Percentiles rank a stretch among this genome's conserved stretches.
Evolutionary conservation across 2,329 filamentous ascomycete genomes (phyloP).

Genomic region (Fusarium sp.): DNA sequence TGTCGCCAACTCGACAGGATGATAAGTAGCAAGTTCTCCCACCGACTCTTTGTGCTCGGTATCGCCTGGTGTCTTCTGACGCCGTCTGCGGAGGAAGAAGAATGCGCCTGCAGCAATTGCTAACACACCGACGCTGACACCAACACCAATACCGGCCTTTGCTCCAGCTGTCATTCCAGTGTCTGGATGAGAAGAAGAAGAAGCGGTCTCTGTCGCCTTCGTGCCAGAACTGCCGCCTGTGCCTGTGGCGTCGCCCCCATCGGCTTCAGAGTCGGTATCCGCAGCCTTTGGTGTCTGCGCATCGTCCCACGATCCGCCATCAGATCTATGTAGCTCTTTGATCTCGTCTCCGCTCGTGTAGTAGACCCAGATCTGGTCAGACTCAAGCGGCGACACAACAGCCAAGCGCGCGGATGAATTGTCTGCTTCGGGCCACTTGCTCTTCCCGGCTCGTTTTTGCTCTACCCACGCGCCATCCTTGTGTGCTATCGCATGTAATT

Average conservation of each 20-base stretch:
- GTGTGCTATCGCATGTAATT: slow-evolving; percentile 5
- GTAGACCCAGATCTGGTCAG: slow-evolving; percentile 28
- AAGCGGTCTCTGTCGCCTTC: background rate
- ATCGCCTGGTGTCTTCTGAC: background rate
- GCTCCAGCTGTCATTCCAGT: slow-evolving; percentile 22
- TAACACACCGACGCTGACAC: slow-evolving; percentile 4
- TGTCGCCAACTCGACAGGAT: slow-evolving; percentile 14
- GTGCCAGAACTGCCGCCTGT: background rate
- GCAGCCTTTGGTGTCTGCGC: slow-evolving; percentile 2
- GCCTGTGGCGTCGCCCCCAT: background rate
- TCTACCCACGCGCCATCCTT: background rate
- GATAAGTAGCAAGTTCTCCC: slow-evolving; percentile 15
- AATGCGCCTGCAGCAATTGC: background rate
- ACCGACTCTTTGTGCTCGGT: background rate
- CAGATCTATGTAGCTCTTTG: slow-evolving; percentile 14
- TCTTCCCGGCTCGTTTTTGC: background rate
- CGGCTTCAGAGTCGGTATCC: background rate
- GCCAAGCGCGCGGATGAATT: slow-evolving; percentile 19
- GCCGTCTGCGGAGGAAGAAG: slow-evolving; percentile 9
- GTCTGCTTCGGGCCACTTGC: slow-evolving; percentile 26
- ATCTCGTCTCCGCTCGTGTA: slow-evolving; percentile 23
- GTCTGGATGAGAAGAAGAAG: background rate
- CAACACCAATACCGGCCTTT: slow-evolving; percentile 26
- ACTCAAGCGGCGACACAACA: slow-evolving; percentile 18
- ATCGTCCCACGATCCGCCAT: slow-evolving; percentile 1